Conservation (phyloP, 23 red algal species). For the Gracilaria domingensis region DNA sequence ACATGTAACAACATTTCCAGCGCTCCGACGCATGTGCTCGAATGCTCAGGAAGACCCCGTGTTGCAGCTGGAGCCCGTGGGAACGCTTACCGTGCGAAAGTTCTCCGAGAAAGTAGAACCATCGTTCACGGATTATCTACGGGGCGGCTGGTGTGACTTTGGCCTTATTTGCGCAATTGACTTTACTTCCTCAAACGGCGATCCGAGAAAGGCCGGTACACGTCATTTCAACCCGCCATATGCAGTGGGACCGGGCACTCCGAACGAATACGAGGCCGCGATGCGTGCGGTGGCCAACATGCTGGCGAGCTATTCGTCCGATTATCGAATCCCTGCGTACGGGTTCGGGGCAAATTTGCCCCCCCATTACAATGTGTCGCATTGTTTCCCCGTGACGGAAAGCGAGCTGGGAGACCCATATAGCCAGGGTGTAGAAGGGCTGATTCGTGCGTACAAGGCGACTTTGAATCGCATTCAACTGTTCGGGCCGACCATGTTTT, state of each 20-base stretch:
- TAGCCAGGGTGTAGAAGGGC: slow-evolving; percentile 71
- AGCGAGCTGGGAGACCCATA: slow-evolving; percentile 62
- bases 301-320: slow-evolving; percentile 78
- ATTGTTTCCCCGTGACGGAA: slow-evolving; percentile 89
- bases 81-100: slow-evolving; percentile 48
- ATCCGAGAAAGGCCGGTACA: slow-evolving; percentile 59
- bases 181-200: slow-evolving; percentile 89
- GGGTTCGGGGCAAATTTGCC: slow-evolving; percentile 91
- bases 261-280: slow-evolving; percentile 88
- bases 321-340: slow-evolving; percentile 82
- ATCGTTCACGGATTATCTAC: slow-evolving; percentile 82
- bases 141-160: slow-evolving; percentile 78
- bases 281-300: slow-evolving; percentile 77
- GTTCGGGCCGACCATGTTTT: slow-evolving; percentile 85
- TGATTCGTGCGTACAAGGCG: slow-evolving; percentile 72
- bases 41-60: slow-evolving; percentile 51
- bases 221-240: slow-evolving; percentile 68
- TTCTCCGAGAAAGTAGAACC: slow-evolving; percentile 50
- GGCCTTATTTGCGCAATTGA: slow-evolving; percentile 81
- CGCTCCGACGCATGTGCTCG: slow-evolving; percentile 41
- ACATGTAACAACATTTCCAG: slow-evolving; percentile 46
- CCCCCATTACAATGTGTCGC: slow-evolving; percentile 64
- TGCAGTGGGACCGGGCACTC: slow-evolving; percentile 20
- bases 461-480: slow-evolving; percentile 75
- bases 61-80: slow-evolving; percentile 18